Conservation (phyloP, 163 green algal genomes). For the Chlorella variabilis region DNA sequence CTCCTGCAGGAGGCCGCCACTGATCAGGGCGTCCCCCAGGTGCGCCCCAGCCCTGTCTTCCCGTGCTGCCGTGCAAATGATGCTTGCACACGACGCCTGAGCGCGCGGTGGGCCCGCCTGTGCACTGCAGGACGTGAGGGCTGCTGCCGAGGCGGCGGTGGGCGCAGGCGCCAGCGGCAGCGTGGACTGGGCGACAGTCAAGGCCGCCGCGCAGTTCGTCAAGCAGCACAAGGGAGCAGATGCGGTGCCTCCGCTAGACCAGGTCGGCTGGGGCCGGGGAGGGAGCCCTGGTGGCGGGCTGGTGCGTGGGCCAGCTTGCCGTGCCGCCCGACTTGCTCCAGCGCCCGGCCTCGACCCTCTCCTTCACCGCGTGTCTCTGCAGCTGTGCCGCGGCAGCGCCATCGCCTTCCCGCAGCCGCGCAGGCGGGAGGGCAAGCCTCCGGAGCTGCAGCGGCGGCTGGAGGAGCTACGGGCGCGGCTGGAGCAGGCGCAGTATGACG, state of each 20-base stretch:
- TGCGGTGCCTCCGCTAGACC: neutral
- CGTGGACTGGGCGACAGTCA: conserved; percentile 22
- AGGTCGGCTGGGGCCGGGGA: neutral
- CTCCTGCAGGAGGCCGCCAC: conserved; percentile 18
- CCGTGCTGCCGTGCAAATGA: no score
- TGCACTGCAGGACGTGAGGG: conserved; percentile 27
- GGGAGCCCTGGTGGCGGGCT: no score
- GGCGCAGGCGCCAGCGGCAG: neutral
- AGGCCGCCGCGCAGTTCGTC: neutral
- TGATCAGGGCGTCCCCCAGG: conserved; percentile 26
- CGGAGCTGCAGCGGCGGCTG: conserved; percentile 62
- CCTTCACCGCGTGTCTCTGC: neutral
- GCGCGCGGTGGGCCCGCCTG: no score
- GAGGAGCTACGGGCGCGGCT: conserved; percentile 48
- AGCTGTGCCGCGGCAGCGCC: conserved; percentile 45
- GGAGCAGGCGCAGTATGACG: conserved; percentile 68
- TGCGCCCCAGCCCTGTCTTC: neutral
- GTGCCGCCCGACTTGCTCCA: neutral
- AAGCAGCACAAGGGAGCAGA: conserved; percentile 1
- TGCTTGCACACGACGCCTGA: no score
- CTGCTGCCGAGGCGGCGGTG: neutral
- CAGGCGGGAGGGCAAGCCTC: conserved; percentile 33
- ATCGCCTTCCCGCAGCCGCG: conserved; percentile 38
- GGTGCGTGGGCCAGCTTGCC: no score
- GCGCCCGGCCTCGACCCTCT: neutral